Percentiles rank a stretch among this genome's conserved stretches.
phyloP scores from a whole-genome alignment of 2,329 filamentous ascomycete genomes.

The Pseudonectria foliicola region DNA sequence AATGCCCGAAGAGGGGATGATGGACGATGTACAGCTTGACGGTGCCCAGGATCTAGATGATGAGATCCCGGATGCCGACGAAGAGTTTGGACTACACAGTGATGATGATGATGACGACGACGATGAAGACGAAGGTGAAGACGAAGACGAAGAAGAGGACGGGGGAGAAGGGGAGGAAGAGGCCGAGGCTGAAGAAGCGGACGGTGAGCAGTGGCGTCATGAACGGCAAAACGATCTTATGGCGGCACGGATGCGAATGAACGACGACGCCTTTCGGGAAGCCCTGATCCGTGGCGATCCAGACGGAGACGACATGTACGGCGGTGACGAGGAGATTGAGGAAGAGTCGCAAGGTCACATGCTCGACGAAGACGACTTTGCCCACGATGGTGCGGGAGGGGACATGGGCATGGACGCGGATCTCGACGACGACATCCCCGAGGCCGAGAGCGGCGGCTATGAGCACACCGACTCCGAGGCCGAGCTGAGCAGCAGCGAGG shows the following conservation, averaged over 20 bases:
- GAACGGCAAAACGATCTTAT: conserved; percentile 43
- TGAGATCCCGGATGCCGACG: conserved; percentile 63
- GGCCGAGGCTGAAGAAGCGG: conserved; percentile 33
- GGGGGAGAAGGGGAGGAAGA: conserved; percentile 34
- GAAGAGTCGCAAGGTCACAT: conserved; percentile 52
- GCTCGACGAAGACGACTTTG: conserved; percentile 57
- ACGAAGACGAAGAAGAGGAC: conserved; percentile 31
- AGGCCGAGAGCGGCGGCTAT: conserved; percentile 57
- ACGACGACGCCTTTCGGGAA: conserved; percentile 56
- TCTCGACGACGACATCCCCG: conserved; percentile 64
- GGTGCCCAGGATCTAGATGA: conserved; percentile 59
- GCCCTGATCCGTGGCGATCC: conserved; percentile 46
- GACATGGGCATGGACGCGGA: conserved; percentile 55
- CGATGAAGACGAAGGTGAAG: conserved; percentile 37
- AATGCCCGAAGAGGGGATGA: conserved; percentile 38
- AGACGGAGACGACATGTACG: conserved; percentile 43
- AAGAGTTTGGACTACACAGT: conserved; percentile 43
- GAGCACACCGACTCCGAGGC: conserved; percentile 74
- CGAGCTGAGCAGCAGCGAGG: conserved; percentile 46
- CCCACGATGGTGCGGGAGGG: conserved; percentile 24
- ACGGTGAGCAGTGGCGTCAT: conserved; percentile 33
- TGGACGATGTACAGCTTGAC: conserved; percentile 51
- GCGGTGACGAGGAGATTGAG: conserved; percentile 45
- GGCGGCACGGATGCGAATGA: conserved; percentile 44
- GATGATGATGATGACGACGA: conserved; percentile 36